Percentiles rank a stretch among this genome's conserved stretches.
Evolutionary conservation across 176 grass and related monocot genomes (phyloP).

Genomic region (Rhynchospora breviuscula): DNA sequence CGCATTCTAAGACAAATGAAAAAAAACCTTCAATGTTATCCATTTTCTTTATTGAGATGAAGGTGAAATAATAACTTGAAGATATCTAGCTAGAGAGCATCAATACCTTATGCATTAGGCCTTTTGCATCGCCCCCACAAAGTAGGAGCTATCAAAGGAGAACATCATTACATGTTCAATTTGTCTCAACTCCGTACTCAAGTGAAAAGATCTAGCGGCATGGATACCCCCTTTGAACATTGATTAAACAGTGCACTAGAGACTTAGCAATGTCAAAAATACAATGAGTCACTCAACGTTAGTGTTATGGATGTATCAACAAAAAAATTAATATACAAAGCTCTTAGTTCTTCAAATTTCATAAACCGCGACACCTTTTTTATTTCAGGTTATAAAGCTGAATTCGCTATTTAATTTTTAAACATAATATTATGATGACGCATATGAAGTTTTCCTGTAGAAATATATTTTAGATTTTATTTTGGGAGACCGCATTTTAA

Average conservation of each 20-base stretch:
- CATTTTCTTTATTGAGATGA: not conserved
- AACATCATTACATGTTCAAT: not conserved
- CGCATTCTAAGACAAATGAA: not conserved
- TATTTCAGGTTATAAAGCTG: not conserved
- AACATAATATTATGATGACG: not conserved
- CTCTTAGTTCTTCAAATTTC: not conserved
- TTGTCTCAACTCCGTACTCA: not conserved
- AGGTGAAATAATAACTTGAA: not conserved
- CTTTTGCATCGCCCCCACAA: not conserved
- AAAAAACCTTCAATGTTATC: not conserved
- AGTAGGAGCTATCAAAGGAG: slow-evolving; percentile 9
- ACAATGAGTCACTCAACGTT: not conserved
- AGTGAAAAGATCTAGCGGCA: not conserved
- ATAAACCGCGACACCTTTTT: not conserved
- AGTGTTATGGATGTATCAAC: not conserved
- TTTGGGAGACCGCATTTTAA: not conserved
- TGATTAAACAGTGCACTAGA: not conserved
- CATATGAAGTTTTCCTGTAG: not conserved
- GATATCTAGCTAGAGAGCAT: not conserved
- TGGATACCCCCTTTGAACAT: not conserved
- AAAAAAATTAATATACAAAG: no score
- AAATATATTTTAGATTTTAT: not conserved
- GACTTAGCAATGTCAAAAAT: not conserved
- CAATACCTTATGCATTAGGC: not conserved
- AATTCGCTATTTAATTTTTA: not conserved